These are phyloP conservation scores for Barnettozyma sp. DNA, from an alignment of 805 yeast genomes.

Conservation along the genomic window DNA sequence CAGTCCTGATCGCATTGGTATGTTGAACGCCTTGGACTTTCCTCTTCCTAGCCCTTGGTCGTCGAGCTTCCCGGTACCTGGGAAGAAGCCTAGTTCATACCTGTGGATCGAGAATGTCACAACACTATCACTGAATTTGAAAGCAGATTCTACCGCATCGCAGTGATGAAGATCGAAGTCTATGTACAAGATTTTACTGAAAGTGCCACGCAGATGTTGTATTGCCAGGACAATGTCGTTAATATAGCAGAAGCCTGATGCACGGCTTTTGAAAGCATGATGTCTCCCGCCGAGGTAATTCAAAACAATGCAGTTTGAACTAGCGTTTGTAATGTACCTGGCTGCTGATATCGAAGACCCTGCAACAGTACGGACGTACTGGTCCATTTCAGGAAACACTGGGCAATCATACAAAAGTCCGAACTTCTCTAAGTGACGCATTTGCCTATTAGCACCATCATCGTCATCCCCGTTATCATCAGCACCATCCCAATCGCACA, in stretches of 20 bases:
- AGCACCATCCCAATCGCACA: conserved; percentile 6
- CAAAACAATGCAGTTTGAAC: conserved; percentile 32
- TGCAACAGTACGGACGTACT: conserved; percentile 43
- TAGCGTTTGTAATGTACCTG: conserved; percentile 32
- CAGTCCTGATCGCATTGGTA: conserved; percentile 54
- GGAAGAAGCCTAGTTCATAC: conserved; percentile 61
- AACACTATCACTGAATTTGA: conserved; percentile 47
- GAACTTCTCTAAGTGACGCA: conserved; percentile 26
- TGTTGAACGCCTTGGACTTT: conserved; percentile 35
- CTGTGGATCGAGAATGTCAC: conserved; percentile 59
- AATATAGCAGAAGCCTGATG: conserved; percentile 68
- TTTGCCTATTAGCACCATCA: background rate
- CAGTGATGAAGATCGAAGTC: conserved; percentile 79
- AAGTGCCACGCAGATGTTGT: conserved; percentile 39
- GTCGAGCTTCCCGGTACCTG: conserved; percentile 53
- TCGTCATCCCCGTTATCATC: conserved; percentile 4
- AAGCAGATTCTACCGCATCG: conserved; percentile 70
- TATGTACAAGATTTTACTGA: conserved; percentile 46
- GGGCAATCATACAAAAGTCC: conserved; percentile 64
- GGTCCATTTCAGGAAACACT: conserved; percentile 43
- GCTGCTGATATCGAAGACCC: conserved; percentile 55
- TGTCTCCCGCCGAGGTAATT: conserved; percentile 83
- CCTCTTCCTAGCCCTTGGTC: conserved; percentile 35
- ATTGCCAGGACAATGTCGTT: conserved; percentile 63
- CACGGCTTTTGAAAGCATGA: conserved; percentile 48